Evolutionary conservation across 192 early-diverging fungal species (phyloP), one percentile per base, ranked within the genome.

Genomic region (Backusella liffmaniae): DNA sequence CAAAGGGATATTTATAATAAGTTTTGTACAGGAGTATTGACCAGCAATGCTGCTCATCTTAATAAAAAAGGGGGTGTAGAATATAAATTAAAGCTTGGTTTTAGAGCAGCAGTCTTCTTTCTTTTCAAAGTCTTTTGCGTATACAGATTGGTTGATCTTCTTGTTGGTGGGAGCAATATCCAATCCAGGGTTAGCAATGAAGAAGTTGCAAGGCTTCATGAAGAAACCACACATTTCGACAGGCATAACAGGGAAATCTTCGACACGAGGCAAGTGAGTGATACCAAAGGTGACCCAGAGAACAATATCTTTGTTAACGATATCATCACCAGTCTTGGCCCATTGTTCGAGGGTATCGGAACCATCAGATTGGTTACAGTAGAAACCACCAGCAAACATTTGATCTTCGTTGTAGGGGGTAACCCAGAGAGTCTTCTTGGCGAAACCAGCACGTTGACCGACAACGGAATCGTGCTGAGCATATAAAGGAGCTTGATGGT

Each of bases 321-420:
- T 72, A 29, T 30, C 62, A 49, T 79, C 66, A 12, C 62, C 70
- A 15, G 21, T 7, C 70, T 83, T 79, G 23, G 71, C 59, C 82
- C 82, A 83, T 0, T 56, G 5, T 15, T 75, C 74, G 16, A 83
- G 66, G 51, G 56, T 67, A 21, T 79, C 77, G 4, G 72, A 59
- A 42, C 78, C 77, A 36, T 65, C 59, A 32, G 80, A 71, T 67
- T 83, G 82, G 59, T 83, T 83, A 46, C 77, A 79, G 72, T 83
- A 83, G 73, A 83, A 83, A 67, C 82, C 82, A 75, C 77, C 82
- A 41, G 82, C 77, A 66, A 79, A 83, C 51, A 83, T 53, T 71
- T 83, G 75, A 5, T 83, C 46, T 68, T 83, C 82, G 51, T 83
- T 23, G 26, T 83, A 83, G 39, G 77, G 82, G 35, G 82, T 83